phyloP scores from a whole-genome alignment of 371 early-diverging fungal genomes.

The Zopfochytrium polystomum region DNA sequence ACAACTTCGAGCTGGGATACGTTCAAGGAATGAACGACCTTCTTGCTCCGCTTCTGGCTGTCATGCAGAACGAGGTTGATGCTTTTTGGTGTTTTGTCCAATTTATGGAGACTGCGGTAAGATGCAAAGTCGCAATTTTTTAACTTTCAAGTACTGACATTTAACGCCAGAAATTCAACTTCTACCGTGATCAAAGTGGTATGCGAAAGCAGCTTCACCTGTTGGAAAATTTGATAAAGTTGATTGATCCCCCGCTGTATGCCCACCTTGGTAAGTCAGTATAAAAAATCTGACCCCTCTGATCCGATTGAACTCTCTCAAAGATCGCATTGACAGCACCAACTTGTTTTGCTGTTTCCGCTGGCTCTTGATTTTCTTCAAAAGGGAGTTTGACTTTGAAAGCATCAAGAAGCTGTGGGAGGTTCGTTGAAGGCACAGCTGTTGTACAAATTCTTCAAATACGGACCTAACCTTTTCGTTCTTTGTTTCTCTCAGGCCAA shows the following conservation, averaged over 20 bases:
- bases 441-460: neutral
- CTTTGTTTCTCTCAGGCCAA: constrained; percentile 56
- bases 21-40: constrained; percentile 97
- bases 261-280: constrained; percentile 60
- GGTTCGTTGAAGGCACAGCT: constrained; percentile 35
- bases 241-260: constrained; percentile 77
- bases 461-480: neutral
- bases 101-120: constrained; percentile 86
- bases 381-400: constrained; percentile 88
- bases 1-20: constrained; percentile 76
- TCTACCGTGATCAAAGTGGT: constrained; percentile 79
- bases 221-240: constrained; percentile 69
- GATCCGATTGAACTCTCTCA: constrained; percentile 6
- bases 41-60: constrained; percentile 79
- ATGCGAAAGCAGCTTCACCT: constrained; percentile 83
- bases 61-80: constrained; percentile 83
- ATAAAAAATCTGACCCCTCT: constrained; percentile 5
- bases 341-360: constrained; percentile 92
- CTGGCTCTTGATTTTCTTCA: constrained; percentile 93
- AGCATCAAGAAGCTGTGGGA: constrained; percentile 86
- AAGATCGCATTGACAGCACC: constrained; percentile 71
- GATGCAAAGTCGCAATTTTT: constrained; percentile 4
- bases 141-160: neutral
- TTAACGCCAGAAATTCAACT: constrained; percentile 61
- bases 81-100: constrained; percentile 87